Base-by-base conservation (phyloP, 768 basidiomycete genomes). In the Termitomyces sp. region DNA sequence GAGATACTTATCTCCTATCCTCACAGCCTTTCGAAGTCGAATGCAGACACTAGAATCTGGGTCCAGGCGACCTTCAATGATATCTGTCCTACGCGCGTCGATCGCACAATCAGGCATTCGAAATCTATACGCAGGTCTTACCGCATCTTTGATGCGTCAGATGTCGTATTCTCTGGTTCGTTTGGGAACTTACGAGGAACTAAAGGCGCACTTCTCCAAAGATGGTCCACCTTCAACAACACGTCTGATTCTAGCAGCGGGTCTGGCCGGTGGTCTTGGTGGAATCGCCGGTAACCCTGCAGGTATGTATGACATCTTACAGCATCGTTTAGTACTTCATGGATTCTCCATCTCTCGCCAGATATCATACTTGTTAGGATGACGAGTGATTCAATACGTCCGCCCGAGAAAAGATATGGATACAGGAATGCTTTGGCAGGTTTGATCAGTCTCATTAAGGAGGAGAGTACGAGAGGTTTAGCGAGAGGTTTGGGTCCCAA, bases 111-210 rank as follows among this genome's bases (percentile, higher is more conserved):
- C 84, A 20, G 93, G 93, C 61, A 67, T 92, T 61, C 79, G 80
- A 56, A 89, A 90, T 60, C 72, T 95, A 26, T 94, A 91, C 65
- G 85, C 88, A 12, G 93, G 93, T 24, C 79, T 94, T 34, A 85
- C 87, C 5, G 93, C 93, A 5, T 91, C 93, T 3, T 71, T 93
- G 24, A 77, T 94, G 70, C 82, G 93, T 52, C 93, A 95, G 73
- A 93, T 95, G 92, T 87, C 91, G 10, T 95, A 95, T 67, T 91
- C 91, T 0, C 83, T 95, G 46, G 90, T 93, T 53, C 85, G 93
- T 33, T 74, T 95, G 32, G 93, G 93, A 24, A 82, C 78, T 22
- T 94, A 95, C 67, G 93, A 95, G 66, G 83, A 85, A 52, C 78
- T 90, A 68, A 93, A 93, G 66, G 72, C 74, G 20, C 73, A 73